Base-by-base conservation (phyloP, 2,329 filamentous ascomycete species). In the Falciphora oryzae region DNA sequence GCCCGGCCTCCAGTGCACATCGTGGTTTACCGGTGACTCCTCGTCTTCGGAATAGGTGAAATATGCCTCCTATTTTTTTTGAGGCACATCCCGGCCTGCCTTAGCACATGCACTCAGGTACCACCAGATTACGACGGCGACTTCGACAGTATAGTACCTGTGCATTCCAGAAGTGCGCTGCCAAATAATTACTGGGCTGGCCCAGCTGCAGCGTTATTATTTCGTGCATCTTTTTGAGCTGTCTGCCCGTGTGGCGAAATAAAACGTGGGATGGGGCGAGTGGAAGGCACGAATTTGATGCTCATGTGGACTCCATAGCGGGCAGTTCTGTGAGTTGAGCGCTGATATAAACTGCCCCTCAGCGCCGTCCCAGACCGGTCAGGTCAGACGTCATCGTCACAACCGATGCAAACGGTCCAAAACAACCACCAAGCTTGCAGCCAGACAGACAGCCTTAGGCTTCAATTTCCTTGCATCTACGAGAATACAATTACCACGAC, bases 121-220 rank as follows among this genome's bases (percentile, higher is more conserved):
- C 6, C 68, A 14, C 38, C n/a, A n/a, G n/a, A 18, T 50, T 11
- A 8, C 4, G 29, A 29, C 28, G 13, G 4, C 28, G 58, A n/a
- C n/a, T 59, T 44, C 27, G 27, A 25, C 53, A 1, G 2, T 53
- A 53, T 22, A 11, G 53, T 57, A 92, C 91, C 81, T 97, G 94
- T 7, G 91, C 83, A 72, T 99, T 99, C 95, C 95, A 99, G 76
- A 97, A 99, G 79, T 99, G 95, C 0, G 93, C 96, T 35, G 90
- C 93, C 28, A 96, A 80, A 72, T 97, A 96, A 76, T 99, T 99
- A 75, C 91, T 93, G 73, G 91, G 88, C 74, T 96, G 90, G 58
- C 95, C 95, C 66, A 98, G 87, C 81, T 99, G 95, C 59, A 99
- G 81, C 0, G 94, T 97, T 67, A 99, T 83, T 67, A 98, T 92